Evolutionary conservation across 352 stramenopile genomes (phyloP).

Genomic region (Phytophthora hibernalis): DNA sequence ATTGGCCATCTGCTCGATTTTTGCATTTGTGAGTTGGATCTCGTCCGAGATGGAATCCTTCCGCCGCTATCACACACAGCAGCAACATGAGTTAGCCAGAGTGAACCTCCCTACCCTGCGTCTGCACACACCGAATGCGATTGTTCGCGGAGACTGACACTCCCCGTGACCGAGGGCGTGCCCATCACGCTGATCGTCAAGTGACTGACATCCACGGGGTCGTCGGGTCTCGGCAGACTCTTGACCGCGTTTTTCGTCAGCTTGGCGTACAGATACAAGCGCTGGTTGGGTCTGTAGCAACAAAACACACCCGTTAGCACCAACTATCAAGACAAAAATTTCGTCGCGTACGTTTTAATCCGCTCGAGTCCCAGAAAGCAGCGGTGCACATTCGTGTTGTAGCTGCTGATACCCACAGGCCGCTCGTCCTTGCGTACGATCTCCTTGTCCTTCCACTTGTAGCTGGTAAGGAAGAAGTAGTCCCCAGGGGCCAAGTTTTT

Average conservation of each 20-base stretch:
- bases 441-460: constrained; percentile 90
- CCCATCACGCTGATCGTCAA: constrained; percentile 75
- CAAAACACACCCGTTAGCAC: constrained; percentile 16
- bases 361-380: constrained; percentile 85
- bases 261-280: constrained; percentile 86
- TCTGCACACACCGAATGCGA: constrained; percentile 36
- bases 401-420: constrained; percentile 80
- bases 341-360: constrained; percentile 64
- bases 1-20: constrained; percentile 87
- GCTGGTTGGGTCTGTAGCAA: constrained; percentile 52
- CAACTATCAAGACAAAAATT: too few relatives aligned
- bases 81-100: constrained; percentile 9
- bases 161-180: constrained; percentile 40
- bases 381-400: constrained; percentile 85
- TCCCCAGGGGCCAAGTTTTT: constrained; percentile 77
- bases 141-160: constrained; percentile 30
- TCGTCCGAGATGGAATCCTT: constrained; percentile 73
- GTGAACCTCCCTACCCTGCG: not conserved
- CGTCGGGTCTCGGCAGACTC: constrained; percentile 61
- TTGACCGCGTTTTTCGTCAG: constrained; percentile 79
- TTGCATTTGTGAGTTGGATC: constrained; percentile 71
- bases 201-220: constrained; percentile 67
- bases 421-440: constrained; percentile 83
- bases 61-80: constrained; percentile 27
- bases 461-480: constrained; percentile 90